These are phyloP conservation scores for Mycena haematopus DNA, from an alignment of 768 basidiomycete genomes.

Conservation along the genomic window DNA sequence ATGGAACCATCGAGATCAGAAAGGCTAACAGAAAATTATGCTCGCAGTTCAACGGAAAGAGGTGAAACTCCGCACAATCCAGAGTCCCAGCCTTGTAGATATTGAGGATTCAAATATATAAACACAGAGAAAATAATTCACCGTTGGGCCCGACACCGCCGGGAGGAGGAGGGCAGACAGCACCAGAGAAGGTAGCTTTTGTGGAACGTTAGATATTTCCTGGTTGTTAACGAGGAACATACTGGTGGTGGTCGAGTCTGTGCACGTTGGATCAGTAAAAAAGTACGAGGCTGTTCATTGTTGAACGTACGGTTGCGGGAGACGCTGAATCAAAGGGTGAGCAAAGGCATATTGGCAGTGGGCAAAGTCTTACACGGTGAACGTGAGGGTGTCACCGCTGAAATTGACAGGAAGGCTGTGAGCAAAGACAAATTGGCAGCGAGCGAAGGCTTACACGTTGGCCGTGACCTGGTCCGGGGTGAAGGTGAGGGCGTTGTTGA, in stretches of 20 bases:
- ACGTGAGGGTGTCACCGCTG: constrained; percentile 32
- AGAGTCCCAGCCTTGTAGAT: constrained; percentile 17
- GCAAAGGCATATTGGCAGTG: background rate
- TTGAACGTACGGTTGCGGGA: constrained; percentile 20
- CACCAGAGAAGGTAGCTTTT: constrained; percentile 19
- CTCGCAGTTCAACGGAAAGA: no score
- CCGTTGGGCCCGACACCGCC: constrained; percentile 26
- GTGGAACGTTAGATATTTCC: no score
- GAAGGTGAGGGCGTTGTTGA: constrained; percentile 27
- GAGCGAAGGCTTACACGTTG: constrained; percentile 12
- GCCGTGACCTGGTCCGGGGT: constrained; percentile 28
- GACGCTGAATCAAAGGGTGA: constrained; percentile 17
- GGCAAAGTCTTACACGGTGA: constrained; percentile 24
- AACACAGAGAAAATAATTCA: no score
- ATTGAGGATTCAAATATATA: no score
- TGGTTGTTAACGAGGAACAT: no score
- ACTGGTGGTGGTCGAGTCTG: constrained; percentile 21
- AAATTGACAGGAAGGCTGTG: background rate
- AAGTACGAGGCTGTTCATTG: background rate
- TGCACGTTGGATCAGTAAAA: background rate
- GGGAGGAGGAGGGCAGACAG: constrained; percentile 25
- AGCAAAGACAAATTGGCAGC: background rate
- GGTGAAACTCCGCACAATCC: constrained; percentile 21
- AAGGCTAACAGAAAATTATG: constrained; percentile 12
- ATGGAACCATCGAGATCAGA: constrained; percentile 29